phyloP scores from a whole-genome alignment of 2,329 filamentous ascomycete genomes.

The Chaetomiaceae sp. region DNA sequence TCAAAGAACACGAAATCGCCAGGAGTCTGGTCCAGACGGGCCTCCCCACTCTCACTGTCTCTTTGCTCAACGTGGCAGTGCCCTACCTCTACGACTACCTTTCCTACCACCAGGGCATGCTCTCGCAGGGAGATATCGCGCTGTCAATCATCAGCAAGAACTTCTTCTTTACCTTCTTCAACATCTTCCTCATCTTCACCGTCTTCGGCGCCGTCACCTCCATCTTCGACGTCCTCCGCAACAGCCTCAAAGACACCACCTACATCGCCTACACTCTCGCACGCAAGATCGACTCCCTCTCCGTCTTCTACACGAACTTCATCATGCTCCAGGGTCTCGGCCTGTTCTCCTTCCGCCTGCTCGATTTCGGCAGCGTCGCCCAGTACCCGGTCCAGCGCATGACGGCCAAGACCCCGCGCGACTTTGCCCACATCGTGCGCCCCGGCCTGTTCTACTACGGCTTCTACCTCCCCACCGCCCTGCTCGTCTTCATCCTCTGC shows the following conservation, averaged over 20 bases:
- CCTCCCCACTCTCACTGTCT: slow-evolving; percentile 78
- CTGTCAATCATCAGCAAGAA: slow-evolving; percentile 96
- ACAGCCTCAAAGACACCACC: slow-evolving; percentile 73
- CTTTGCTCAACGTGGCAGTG: slow-evolving; percentile 81
- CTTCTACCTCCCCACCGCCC: slow-evolving; percentile 87
- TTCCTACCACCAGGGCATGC: slow-evolving; percentile 87
- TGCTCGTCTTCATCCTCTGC: slow-evolving; percentile 92
- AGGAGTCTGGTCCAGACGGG: slow-evolving; percentile 80
- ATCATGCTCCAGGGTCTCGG: slow-evolving; percentile 93
- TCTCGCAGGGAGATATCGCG: slow-evolving; percentile 90
- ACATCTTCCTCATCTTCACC: slow-evolving; percentile 94
- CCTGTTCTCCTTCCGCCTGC: slow-evolving; percentile 82
- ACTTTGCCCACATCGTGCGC: slow-evolving; percentile 74
- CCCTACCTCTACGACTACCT: slow-evolving; percentile 94
- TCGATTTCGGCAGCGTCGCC: slow-evolving; percentile 82
- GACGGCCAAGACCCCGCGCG: slow-evolving; percentile 79
- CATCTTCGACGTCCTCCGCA: slow-evolving; percentile 66
- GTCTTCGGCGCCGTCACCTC: slow-evolving; percentile 77
- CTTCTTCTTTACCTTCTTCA: slow-evolving; percentile 99
- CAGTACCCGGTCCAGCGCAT: slow-evolving; percentile 78
- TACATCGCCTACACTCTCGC: slow-evolving; percentile 73
- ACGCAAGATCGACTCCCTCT: slow-evolving; percentile 65
- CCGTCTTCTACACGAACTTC: slow-evolving; percentile 87
- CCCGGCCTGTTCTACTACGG: slow-evolving; percentile 92
- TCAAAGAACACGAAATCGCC: slow-evolving; percentile 64